Percentiles rank a stretch among this genome's conserved stretches.
Conservation (phyloP, 495 filamentous ascomycete genomes). For the Penicillium desertorum region DNA sequence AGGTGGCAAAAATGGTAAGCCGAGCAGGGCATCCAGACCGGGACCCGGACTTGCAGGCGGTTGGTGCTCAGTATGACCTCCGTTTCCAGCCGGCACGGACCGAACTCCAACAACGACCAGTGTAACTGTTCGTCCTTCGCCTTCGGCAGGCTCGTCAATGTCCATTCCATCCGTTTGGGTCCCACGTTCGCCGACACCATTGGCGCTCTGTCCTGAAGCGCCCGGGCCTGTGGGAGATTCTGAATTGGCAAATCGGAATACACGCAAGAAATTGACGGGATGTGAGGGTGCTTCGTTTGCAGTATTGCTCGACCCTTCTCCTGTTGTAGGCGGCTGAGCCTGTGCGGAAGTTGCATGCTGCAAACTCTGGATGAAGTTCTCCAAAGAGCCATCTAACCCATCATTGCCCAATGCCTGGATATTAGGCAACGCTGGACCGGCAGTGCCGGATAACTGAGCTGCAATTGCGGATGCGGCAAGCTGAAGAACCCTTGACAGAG, state of each 20-base stretch:
- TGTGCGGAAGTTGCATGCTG: conserved; percentile 53
- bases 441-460: conserved; percentile 57
- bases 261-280: conserved; percentile 59
- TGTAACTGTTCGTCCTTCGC: conserved; percentile 63
- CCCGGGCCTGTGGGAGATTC: conserved; percentile 29
- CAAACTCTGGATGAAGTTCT: conserved; percentile 57
- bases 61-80: conserved; percentile 45
- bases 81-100: conserved; percentile 59
- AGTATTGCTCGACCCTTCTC: conserved; percentile 29
- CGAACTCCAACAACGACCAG: conserved; percentile 73
- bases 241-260: conserved; percentile 60
- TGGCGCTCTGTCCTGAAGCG: conserved; percentile 21
- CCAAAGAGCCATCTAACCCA: conserved; percentile 55
- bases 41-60: conserved; percentile 36
- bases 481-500: conserved; percentile 57
- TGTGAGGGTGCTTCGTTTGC: conserved; percentile 39
- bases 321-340: conserved; percentile 37
- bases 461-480: conserved; percentile 61
- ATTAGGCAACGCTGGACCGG: conserved; percentile 54
- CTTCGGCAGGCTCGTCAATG: conserved; percentile 47
- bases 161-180: conserved; percentile 34
- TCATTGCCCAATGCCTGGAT: conserved; percentile 59
- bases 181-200: conserved; percentile 18
- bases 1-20: conserved; percentile 59
- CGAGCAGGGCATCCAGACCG: conserved; percentile 49